phyloP scores from a whole-genome alignment of 169 alveolate species.

The Eimeria sp. region DNA sequence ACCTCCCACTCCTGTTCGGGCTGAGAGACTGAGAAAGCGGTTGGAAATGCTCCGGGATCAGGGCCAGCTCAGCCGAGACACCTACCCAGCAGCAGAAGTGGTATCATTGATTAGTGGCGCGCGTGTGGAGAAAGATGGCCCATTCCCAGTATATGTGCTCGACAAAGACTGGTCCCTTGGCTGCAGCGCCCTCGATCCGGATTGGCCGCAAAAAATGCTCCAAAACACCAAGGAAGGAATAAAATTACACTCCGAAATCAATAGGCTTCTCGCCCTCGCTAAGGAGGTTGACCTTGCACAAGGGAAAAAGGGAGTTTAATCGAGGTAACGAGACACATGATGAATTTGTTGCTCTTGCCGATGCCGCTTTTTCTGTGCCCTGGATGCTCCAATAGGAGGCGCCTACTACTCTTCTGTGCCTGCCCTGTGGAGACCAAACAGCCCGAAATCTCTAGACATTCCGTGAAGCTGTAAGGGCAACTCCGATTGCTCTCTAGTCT shows the following conservation, averaged over 20 bases:
- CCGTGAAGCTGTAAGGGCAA: not conserved
- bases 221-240: conserved; percentile 55
- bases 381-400: conserved; percentile 9
- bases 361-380: not conserved
- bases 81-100: conserved; percentile 63
- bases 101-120: not conserved
- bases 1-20: conserved; percentile 51
- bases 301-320: not conserved
- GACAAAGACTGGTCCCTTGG: conserved; percentile 60
- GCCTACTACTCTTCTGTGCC: not conserved
- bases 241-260: conserved; percentile 36
- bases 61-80: conserved; percentile 24
- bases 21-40: conserved; percentile 35
- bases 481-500: not conserved
- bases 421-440: not conserved
- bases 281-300: conserved; percentile 37
- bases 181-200: conserved; percentile 37
- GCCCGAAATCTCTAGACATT: not conserved
- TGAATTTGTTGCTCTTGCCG: not conserved
- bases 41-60: not conserved
- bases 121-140: conserved; percentile 57
- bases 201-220: conserved; percentile 58
- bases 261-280: conserved; percentile 35
- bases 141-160: conserved; percentile 34
- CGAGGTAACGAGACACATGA: not conserved